A percentile compares a stretch with the other conserved stretches of the same genome.
phyloP scores from a whole-genome alignment of 2,329 filamentous ascomycete species.

The Hypoxylon sp. region DNA sequence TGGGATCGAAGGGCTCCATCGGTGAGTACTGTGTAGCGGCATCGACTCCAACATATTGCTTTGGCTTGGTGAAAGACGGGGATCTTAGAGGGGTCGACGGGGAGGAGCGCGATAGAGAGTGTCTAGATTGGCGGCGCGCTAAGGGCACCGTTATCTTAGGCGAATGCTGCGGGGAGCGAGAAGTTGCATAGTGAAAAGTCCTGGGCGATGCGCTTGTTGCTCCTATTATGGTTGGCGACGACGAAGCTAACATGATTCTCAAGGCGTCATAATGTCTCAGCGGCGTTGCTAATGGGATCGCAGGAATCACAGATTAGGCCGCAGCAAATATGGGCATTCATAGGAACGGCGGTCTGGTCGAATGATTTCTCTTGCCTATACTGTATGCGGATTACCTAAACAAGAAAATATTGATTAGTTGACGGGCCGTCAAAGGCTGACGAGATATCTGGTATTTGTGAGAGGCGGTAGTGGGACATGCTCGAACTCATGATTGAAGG shows the following conservation, averaged over 20 bases:
- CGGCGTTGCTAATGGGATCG: slow-evolving; percentile 23
- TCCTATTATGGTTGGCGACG: slow-evolving; percentile 65
- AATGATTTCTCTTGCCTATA: slow-evolving; percentile 18
- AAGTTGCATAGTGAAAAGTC: slow-evolving; percentile 63
- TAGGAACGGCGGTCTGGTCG: slow-evolving; percentile 31
- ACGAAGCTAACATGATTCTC: slow-evolving; percentile 71
- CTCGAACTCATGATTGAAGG: slow-evolving; percentile 36
- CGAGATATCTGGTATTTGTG: slow-evolving; percentile 30
- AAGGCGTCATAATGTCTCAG: slow-evolving; percentile 60
- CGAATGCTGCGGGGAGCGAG: slow-evolving; percentile 58
- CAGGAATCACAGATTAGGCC: slow-evolving; percentile 29
- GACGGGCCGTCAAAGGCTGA: slow-evolving; percentile 24
- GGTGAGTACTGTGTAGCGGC: slow-evolving; percentile 64
- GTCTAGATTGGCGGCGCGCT: slow-evolving; percentile 58
- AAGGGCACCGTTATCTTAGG: slow-evolving; percentile 58
- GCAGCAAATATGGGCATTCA: slow-evolving; percentile 31
- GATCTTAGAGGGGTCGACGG: slow-evolving; percentile 52
- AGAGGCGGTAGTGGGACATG: slow-evolving; percentile 36
- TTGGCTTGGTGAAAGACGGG: slow-evolving; percentile 49
- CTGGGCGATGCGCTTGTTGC: slow-evolving; percentile 67
- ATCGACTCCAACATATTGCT: slow-evolving; percentile 63
- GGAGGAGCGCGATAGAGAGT: slow-evolving; percentile 51
- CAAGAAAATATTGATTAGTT: slow-evolving; percentile 19
- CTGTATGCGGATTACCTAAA: slow-evolving; percentile 15
- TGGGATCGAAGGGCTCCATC: slow-evolving; percentile 61